Evolutionary conservation across 176 grass and related monocot species (phyloP).

Genomic region (Avena atlantica): DNA sequence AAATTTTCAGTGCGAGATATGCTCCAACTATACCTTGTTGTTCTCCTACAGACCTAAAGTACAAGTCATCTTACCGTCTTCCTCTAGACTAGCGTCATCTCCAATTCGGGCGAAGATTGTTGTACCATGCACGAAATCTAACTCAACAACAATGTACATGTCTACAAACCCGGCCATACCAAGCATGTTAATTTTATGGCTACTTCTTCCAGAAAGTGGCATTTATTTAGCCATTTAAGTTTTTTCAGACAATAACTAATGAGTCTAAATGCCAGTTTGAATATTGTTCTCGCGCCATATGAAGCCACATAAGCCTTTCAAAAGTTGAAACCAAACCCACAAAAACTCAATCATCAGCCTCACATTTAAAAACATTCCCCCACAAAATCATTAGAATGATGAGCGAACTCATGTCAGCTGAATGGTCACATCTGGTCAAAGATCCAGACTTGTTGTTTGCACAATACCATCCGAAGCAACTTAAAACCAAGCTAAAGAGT

Average conservation of each 20-base stretch:
- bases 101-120: background rate
- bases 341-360: conserved; percentile 7
- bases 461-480: background rate
- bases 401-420: background rate
- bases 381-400: conserved; percentile 30
- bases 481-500: too few species aligned
- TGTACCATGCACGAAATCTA: background rate
- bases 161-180: background rate
- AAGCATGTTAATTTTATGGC: background rate
- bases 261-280: conserved; percentile 11
- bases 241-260: background rate
- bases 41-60: background rate
- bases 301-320: conserved; percentile 15
- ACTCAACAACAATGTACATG: background rate
- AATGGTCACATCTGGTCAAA: background rate
- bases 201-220: background rate
- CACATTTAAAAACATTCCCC: background rate
- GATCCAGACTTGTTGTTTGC: too few species aligned
- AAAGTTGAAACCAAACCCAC: conserved; percentile 22
- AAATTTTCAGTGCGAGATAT: background rate
- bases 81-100: background rate
- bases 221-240: background rate
- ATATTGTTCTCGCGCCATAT: background rate
- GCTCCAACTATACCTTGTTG: background rate
- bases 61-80: background rate